Base-by-base conservation (phyloP, 352 stramenopile species). In the Pythium graminicola region DNA sequence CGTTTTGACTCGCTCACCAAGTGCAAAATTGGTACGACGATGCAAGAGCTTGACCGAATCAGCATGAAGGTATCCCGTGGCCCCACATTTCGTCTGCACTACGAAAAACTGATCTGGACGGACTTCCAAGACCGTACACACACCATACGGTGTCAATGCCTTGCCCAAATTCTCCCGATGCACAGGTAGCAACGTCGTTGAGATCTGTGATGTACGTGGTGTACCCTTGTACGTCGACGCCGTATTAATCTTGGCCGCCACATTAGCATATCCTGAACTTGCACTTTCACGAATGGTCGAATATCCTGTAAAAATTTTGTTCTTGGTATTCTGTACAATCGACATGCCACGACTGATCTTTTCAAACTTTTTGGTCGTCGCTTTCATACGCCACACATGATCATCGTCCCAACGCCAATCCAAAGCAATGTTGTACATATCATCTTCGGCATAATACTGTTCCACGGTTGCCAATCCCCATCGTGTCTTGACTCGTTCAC, bases 401-500 rank as follows among this genome's bases (percentile, higher is more conserved):
- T 93, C 80, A 29, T 93, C 80, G 53, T 93, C 82, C 82, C 82
- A 93, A 50, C 82, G 77, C 82, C 82, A 93, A 67, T 93, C 82
- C 31, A 93, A 62, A 29, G 82, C 82, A 49, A 93, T 89, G 60
- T 70, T 89, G 68, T 93, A 93, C 79, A 89, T 93, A 67, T 93
- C 82, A 27, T 90, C 79, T n/a, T 90, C 78, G 24, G 87, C 65
- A 50, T 87, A 89, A 60, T 93, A 93, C 51, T 86, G 66, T 65
- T 93, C 82, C 6, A 93, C 78, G 0, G 80, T 90, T 31, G 82
- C 82, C 52, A 89, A 76, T 9, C 82, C 81, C 82, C 82, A 93
- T 17, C 79, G 76, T 0, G 82, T 93, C 60, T 90, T 90, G 8
- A 93, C 82, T 19, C 82, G 64, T 54, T 93, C 82, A 17, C 82